Conservation (phyloP, 140 eudicot species). For the Bidens hawaiensis region DNA sequence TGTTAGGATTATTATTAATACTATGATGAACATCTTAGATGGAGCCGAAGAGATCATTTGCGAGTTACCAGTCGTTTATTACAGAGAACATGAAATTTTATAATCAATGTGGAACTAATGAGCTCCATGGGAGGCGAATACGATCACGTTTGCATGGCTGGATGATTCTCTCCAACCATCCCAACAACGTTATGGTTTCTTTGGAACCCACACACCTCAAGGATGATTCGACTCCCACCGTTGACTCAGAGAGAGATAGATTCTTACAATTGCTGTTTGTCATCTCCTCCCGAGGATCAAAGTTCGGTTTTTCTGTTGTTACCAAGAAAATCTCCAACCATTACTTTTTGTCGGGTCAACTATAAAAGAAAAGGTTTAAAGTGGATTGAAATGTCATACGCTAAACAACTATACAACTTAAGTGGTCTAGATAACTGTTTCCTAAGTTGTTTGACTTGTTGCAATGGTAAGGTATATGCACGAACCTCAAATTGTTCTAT, state of each 20-base stretch:
- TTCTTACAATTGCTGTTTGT: neutral
- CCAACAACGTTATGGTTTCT: neutral
- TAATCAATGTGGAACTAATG: neutral
- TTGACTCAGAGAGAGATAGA: neutral
- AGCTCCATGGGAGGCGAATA: neutral
- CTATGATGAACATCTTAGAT: too few species aligned
- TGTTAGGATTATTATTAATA: too few species aligned
- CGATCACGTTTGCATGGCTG: neutral
- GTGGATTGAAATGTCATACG: neutral
- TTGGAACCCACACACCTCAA: neutral
- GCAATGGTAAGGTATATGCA: neutral
- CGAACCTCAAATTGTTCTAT: too few species aligned
- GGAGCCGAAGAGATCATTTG: neutral
- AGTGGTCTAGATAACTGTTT: neutral
- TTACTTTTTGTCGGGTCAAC: neutral
- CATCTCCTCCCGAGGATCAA: neutral
- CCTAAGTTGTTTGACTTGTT: neutral
- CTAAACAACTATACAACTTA: neutral
- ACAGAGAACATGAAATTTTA: neutral
- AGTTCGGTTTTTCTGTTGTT: neutral
- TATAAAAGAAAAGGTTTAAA: neutral
- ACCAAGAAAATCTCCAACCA: neutral
- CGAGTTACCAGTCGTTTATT: neutral
- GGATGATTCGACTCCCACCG: neutral
- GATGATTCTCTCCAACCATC: neutral